Evolutionary conservation across 768 basidiomycete genomes (phyloP), one percentile per base, ranked within the genome.

Genomic region (Russula emetica): DNA sequence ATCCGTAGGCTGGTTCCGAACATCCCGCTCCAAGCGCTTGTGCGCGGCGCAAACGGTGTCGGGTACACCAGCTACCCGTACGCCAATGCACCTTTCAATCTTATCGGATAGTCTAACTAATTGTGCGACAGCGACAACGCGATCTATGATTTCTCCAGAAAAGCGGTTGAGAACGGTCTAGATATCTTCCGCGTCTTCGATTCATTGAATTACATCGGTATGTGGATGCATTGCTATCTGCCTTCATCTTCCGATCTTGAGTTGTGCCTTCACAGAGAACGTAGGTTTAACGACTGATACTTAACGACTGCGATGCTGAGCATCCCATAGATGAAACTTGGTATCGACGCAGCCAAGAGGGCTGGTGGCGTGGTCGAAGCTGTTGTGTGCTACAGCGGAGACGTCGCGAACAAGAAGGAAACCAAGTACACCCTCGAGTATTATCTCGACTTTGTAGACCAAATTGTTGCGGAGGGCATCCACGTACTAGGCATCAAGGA

Each of bases 101-200:
- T 28, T 40, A 22, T 44, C 51, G 38, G n/a, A 26, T 26, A 11
- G 22, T 1, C 34, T 9, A 30, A 54, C 62, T 60, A 40, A 53
- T 45, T 51, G 67, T 66, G 49, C 74, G 65, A 36, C 66, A 93
- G 91, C 32, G 95, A 98, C 75, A 99, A 99, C 71, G 96, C 92
- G 62, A 98, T 99, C 76, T 99, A 99, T 77, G 97, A 97, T 76
- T 99, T 99, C 80, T 97, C 92, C 66, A 96, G 95, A 81, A 96
- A 96, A 75, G 97, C 97, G 26, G 96, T 99, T n/a, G 94, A 98
- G 78, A 97, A 98, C 70, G 97, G 97, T 73, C 84, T 98, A 55
- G 97, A 99, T 77, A 99, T 99, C 74, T 99, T 99, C 91, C 85
- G 97, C 72, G 94, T 99, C 58, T 99, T 99, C 70, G 97, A 99